phyloP scores from a whole-genome alignment of 2,329 filamentous ascomycete genomes.

The Thelonectria discophora region DNA sequence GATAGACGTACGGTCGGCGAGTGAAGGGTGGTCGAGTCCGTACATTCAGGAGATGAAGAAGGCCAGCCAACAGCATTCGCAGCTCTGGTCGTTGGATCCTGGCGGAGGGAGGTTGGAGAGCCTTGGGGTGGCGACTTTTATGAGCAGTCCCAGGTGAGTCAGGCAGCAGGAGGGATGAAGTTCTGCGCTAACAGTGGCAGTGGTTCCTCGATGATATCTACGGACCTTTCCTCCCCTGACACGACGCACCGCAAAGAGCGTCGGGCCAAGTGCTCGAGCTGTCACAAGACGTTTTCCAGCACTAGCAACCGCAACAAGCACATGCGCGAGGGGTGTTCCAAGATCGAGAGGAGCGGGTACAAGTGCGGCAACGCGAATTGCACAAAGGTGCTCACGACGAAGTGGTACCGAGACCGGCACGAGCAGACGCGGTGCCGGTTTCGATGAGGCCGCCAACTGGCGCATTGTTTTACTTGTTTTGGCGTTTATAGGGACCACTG shows the following conservation, averaged over 20 bases:
- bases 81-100: slow-evolving; percentile 7
- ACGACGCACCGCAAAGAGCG: slow-evolving; percentile 19
- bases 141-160: slow-evolving; percentile 27
- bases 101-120: neutral
- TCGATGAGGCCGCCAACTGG: slow-evolving; percentile 12
- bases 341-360: slow-evolving; percentile 35
- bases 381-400: slow-evolving; percentile 38
- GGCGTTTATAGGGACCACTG: neutral
- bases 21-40: slow-evolving; percentile 19
- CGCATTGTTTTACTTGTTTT: neutral
- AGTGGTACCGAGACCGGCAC: slow-evolving; percentile 44
- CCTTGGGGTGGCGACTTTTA: slow-evolving; percentile 8
- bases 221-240: slow-evolving; percentile 22
- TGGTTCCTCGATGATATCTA: slow-evolving; percentile 21
- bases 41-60: slow-evolving; percentile 30
- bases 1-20: slow-evolving; percentile 28
- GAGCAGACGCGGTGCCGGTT: slow-evolving; percentile 42
- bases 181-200: neutral
- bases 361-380: slow-evolving; percentile 41
- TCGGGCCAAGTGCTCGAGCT: slow-evolving; percentile 34
- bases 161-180: neutral
- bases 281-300: slow-evolving; percentile 44
- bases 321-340: slow-evolving; percentile 41
- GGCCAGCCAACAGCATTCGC: slow-evolving; percentile 22
- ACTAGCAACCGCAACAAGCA: slow-evolving; percentile 47